Evolutionary conservation across 495 filamentous ascomycete species (phyloP).

Genomic region (Aspergillus heteromorphus): DNA sequence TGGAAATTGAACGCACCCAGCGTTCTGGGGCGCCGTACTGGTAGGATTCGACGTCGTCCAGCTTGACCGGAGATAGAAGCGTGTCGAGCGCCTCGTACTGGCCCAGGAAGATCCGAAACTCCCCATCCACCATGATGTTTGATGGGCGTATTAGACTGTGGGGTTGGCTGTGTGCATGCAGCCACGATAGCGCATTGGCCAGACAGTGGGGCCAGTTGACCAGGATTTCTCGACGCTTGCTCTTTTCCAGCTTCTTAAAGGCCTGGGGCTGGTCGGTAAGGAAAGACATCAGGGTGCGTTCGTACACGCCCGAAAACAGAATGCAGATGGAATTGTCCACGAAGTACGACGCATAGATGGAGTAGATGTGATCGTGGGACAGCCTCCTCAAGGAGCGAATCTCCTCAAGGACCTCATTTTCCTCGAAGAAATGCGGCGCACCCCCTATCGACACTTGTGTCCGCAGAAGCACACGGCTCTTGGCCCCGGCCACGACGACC

Average conservation of each 20-base stretch:
- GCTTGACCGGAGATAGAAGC: conserved; percentile 44
- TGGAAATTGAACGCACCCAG: conserved; percentile 44
- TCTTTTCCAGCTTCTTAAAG: conserved; percentile 69
- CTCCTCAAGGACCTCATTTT: conserved; percentile 65
- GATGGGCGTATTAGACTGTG: conserved; percentile 84
- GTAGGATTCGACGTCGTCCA: conserved; percentile 73
- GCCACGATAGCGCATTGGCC: conserved; percentile 65
- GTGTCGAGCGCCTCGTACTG: conserved; percentile 65
- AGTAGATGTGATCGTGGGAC: conserved; percentile 75
- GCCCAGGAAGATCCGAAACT: conserved; percentile 67
- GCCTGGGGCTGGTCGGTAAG: conserved; percentile 59
- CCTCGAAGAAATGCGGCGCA: conserved; percentile 51
- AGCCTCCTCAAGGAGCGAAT: conserved; percentile 57
- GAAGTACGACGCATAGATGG: conserved; percentile 74
- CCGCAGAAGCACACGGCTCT: conserved; percentile 56
- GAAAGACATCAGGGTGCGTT: conserved; percentile 73
- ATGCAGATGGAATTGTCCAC: conserved; percentile 67
- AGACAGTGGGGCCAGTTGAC: conserved; percentile 89
- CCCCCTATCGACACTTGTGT: conserved; percentile 62
- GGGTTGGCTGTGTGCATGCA: conserved; percentile 65
- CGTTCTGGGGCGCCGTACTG: conserved; percentile 85
- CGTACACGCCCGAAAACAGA: conserved; percentile 68
- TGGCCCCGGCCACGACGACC: conserved; percentile 49
- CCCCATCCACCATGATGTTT: conserved; percentile 67
- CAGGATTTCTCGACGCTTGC: conserved; percentile 60